Evolutionary conservation across 768 basidiomycete genomes (phyloP), one percentile per base, ranked within the genome.

Genomic region (Pulveroboletus sp.): DNA sequence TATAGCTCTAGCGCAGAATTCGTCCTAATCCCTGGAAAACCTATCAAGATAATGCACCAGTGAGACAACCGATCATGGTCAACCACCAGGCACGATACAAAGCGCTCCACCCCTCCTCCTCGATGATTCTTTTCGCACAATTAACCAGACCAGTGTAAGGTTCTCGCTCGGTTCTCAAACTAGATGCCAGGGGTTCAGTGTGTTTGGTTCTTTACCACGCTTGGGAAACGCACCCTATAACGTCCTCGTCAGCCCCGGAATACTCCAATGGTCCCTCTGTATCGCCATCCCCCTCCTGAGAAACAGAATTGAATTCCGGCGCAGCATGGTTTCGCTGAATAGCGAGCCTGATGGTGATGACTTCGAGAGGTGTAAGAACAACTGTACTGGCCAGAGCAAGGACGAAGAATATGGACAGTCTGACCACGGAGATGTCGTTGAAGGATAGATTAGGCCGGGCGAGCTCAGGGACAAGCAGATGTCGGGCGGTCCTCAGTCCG

Each of bases 71-170:
- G 34, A 89, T 56, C 65, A 86, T 71, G 5, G 86, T 89, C 43
- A 90, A 62, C 90, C 89, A 92, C 89, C 89, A 92, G 5, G 84
- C 90, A 29, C 89, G 83, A 62, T 88, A 90, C 46, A 93, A 64
- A 0, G 86, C 76, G 56, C 65, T 63, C 70, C 77, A 78, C 1
- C 91, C 91, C 64, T 93, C 91, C 65, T 93, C 90, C 29, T 85
- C 76, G 12, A 86, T 62, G 29, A 92, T 89, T 55, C 81, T 76
- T 68, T 86, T 86, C 11, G 74, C 82, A 51, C 89, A 91, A 62
- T 93, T 86, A 8, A 79, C 64, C 27, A 93, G 65, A 7, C 90
- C 84, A 30, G 76, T 62, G 61, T 93, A 93, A 24, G 91, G 89
- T 58, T 93, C 87, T 36, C 76, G 80, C 65, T 90, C 89, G 50